Evolutionary conservation across 2,329 filamentous ascomycete species (phyloP).

Genomic region (Fusarium sp.): DNA sequence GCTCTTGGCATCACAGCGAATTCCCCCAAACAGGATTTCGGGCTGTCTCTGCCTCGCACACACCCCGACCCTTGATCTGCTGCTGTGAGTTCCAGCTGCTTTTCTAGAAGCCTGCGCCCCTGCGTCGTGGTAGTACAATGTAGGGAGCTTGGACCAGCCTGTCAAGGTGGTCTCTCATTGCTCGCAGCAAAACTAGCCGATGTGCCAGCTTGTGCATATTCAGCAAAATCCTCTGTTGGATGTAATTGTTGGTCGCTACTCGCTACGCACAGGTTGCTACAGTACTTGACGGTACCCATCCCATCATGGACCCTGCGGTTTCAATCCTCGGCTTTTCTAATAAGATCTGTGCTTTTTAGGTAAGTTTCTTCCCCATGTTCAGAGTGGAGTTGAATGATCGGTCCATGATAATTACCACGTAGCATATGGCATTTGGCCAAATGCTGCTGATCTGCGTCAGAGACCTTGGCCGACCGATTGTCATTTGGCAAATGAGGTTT

Average conservation of each 20-base stretch:
- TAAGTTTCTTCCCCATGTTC: constrained; percentile 26
- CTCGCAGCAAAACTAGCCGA: constrained; percentile 23
- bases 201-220: constrained; percentile 27
- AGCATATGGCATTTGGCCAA: constrained; percentile 10
- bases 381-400: constrained; percentile 28
- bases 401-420: constrained; percentile 16
- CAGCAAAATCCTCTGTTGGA: constrained; percentile 7
- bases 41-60: constrained; percentile 29
- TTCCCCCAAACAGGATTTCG: constrained; percentile 42
- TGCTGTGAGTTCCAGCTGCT: constrained; percentile 34
- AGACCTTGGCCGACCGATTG: constrained; percentile 15
- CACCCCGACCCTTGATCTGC: constrained; percentile 34
- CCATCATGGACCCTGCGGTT: constrained; percentile 11
- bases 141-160: constrained; percentile 44
- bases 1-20: constrained; percentile 10
- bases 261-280: neutral
- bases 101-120: constrained; percentile 48
- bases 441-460: constrained; percentile 15
- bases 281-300: neutral
- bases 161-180: constrained; percentile 28
- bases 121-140: constrained; percentile 38
- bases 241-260: neutral
- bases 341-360: constrained; percentile 18
- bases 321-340: neutral
- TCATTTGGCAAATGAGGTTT: constrained; percentile 20